Percentiles rank a stretch among this genome's conserved stretches.
These are phyloP conservation scores for Plasmodiophora brassicae DNA, from an alignment of 208 protist species.

Conservation along the genomic window DNA sequence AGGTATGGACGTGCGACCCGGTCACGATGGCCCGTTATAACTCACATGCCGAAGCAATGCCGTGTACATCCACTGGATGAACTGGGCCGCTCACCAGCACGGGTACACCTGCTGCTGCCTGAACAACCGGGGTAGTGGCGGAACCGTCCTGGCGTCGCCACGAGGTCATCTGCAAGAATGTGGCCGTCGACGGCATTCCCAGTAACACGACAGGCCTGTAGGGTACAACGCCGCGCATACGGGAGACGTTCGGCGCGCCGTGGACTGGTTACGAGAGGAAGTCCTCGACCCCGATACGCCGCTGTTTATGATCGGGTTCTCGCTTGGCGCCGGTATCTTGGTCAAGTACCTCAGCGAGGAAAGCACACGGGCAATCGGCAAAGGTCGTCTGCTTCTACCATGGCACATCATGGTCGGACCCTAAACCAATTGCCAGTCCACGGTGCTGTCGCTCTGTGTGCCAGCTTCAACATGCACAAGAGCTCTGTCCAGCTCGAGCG, in stretches of 20 bases:
- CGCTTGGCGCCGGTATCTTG: neutral
- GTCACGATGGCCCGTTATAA: too few relatives aligned
- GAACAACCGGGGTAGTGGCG: conserved; percentile 17
- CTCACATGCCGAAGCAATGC: too few relatives aligned
- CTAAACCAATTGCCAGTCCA: neutral
- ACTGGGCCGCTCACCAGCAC: neutral
- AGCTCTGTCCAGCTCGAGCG: neutral
- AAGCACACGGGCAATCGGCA: neutral
- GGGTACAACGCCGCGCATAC: conserved; percentile 8
- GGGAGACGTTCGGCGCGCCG: neutral
- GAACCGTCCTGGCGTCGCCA: neutral
- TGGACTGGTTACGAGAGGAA: neutral
- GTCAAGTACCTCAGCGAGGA: neutral
- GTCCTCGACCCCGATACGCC: neutral
- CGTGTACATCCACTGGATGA: neutral
- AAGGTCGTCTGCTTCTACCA: neutral
- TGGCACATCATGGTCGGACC: too few relatives aligned
- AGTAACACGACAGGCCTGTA: neutral
- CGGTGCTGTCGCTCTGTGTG: neutral
- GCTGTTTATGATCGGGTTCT: conserved; percentile 27
- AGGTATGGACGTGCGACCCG: too few relatives aligned
- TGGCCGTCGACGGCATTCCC: neutral
- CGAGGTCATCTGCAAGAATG: neutral
- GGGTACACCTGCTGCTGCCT: neutral
- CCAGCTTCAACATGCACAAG: conserved; percentile 18